Conservation (phyloP, 768 basidiomycete species). For the Tylopilus vinaceipallidus region DNA sequence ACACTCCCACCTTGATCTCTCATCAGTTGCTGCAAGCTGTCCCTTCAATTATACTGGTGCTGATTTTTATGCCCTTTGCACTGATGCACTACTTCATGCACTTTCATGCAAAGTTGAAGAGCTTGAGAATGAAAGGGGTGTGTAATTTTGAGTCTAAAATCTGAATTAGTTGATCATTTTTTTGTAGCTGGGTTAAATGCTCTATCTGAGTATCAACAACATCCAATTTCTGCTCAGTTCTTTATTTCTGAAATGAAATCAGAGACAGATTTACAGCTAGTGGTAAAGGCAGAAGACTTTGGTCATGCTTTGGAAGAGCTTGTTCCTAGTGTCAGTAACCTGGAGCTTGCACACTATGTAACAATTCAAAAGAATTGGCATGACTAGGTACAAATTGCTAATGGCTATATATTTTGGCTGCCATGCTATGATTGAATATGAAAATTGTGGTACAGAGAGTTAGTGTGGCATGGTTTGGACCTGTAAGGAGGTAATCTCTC, state of each 20-base stretch:
- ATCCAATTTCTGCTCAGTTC: slow-evolving; percentile 85
- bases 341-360: slow-evolving; percentile 84
- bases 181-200: slow-evolving; percentile 43
- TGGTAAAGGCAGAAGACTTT: slow-evolving; percentile 80
- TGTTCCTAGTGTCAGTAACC: slow-evolving; percentile 78
- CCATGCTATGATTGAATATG: no score
- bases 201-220: slow-evolving; percentile 37
- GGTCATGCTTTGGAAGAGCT: slow-evolving; percentile 65
- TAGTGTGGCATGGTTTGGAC: no score
- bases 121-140: slow-evolving; percentile 75
- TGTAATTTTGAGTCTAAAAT: background rate
- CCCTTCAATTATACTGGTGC: slow-evolving; percentile 96
- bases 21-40: slow-evolving; percentile 64
- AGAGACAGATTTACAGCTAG: slow-evolving; percentile 64
- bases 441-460: no score
- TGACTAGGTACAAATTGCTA: background rate
- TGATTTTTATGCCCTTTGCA: slow-evolving; percentile 96
- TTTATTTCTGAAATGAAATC: slow-evolving; percentile 83
- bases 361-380: slow-evolving; percentile 40
- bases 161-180: background rate
- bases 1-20: slow-evolving; percentile 62
- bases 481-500: no score
- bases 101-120: slow-evolving; percentile 85
- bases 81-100: slow-evolving; percentile 93
- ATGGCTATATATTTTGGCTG: no score